Conservation (phyloP, 2,329 filamentous ascomycete genomes). For the Xylaria digitata region DNA sequence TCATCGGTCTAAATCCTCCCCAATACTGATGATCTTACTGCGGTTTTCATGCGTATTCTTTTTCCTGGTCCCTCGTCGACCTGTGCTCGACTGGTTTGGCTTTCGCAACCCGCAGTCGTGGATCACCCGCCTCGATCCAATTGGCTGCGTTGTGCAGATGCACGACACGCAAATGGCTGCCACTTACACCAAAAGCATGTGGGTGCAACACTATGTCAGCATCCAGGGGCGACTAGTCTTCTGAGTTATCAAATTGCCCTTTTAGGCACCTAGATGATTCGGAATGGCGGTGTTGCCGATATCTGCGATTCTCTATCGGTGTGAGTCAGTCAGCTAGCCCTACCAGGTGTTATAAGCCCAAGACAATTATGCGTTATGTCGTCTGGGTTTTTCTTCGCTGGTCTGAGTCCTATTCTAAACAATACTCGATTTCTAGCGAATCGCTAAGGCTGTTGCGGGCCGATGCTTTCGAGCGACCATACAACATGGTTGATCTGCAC, state of each 20-base stretch:
- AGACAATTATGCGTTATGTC: neutral
- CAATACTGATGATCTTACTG: conserved; percentile 1
- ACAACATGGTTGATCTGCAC: conserved; percentile 1
- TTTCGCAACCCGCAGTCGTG: conserved; percentile 43
- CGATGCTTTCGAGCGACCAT: conserved; percentile 12
- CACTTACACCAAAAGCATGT: conserved; percentile 30
- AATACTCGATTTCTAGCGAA: neutral
- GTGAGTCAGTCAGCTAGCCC: conserved; percentile 17
- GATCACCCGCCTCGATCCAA: conserved; percentile 38
- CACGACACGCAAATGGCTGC: conserved; percentile 35
- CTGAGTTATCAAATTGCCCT: conserved; percentile 28
- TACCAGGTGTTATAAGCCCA: neutral
- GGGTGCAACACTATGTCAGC: conserved; percentile 33
- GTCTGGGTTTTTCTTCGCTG: neutral
- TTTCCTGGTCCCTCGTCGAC: conserved; percentile 15
- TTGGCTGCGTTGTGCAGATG: conserved; percentile 34
- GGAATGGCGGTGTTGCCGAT: conserved; percentile 20
- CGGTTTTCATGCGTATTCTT: conserved; percentile 7
- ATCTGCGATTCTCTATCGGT: conserved; percentile 13
- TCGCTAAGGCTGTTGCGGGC: conserved; percentile 1
- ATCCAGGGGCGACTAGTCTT: conserved; percentile 23
- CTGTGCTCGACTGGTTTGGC: conserved; percentile 31
- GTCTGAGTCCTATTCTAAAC: neutral
- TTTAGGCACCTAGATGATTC: conserved; percentile 22
- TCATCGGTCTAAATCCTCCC: neutral